These are phyloP conservation scores for Pyricularia grisea DNA, from an alignment of 2,329 filamentous ascomycete genomes.

Conservation along the genomic window DNA sequence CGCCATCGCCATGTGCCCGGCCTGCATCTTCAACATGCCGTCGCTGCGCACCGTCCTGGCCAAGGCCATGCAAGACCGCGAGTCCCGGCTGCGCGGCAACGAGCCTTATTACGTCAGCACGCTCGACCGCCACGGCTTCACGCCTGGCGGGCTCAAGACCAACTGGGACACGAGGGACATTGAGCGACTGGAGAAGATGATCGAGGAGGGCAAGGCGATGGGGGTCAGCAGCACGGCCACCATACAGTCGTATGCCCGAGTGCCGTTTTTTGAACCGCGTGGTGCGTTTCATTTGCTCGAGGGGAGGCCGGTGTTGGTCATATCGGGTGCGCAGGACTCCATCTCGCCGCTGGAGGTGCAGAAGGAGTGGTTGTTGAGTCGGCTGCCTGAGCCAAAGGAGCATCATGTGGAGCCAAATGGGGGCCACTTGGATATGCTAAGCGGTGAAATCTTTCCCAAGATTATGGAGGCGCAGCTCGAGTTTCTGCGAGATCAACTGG, in stretches of 20 bases:
- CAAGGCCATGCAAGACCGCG: slow-evolving; percentile 2
- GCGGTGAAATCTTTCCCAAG: background rate
- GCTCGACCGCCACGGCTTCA: background rate
- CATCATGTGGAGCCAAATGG: background rate
- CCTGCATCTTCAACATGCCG: background rate
- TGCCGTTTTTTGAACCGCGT: background rate
- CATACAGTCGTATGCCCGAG: background rate
- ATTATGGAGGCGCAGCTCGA: background rate
- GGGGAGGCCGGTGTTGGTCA: background rate
- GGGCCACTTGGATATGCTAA: background rate
- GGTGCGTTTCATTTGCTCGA: background rate
- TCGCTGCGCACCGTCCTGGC: background rate
- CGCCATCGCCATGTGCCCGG: background rate
- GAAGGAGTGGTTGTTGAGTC: background rate
- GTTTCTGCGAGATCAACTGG: background rate
- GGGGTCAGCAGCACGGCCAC: background rate
- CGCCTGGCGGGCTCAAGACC: background rate
- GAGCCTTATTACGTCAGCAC: background rate
- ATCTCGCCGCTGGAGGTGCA: background rate
- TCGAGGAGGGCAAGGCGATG: background rate
- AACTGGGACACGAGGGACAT: background rate
- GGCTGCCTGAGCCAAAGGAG: background rate
- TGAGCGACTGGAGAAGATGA: background rate
- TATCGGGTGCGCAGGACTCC: background rate
- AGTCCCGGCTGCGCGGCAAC: background rate